Base-by-base conservation (phyloP, 768 basidiomycete genomes). In the Phlebiopsis gigantea region DNA sequence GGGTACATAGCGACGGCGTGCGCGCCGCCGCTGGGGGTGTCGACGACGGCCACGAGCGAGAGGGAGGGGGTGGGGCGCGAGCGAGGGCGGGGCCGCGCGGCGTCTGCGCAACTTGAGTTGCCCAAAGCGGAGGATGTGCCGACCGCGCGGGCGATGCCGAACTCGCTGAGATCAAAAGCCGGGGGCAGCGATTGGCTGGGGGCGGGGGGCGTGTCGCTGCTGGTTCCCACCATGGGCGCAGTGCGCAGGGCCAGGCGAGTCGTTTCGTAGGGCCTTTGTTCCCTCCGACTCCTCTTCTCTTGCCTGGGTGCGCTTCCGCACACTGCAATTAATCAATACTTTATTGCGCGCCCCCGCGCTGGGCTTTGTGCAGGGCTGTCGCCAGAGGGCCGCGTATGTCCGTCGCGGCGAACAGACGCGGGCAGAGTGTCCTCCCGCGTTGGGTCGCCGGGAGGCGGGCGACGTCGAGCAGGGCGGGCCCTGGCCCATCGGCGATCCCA, bases 101-200 rank as follows among this genome's bases (percentile, higher is more conserved):
- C n/a, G 2, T 10, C 44, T 45, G 17, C 50, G 50, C 31, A 51
- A 19, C 5, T 15, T 7, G 50, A 6, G n/a, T 10, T 22, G 34
- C 50, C 31, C 7, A 41, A 51, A 5, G 15, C 19, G 50, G 34
- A 39, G 1, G 50, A 51, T 39, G 31, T 41, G 50, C 34, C 31
- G 31, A 10, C 17, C 34, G 4, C 8, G 24, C 53, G 44, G 53
- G 22, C 17, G 1, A 3, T 54, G 42, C 53, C 53, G 44, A 54
- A 54, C 45, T 53, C 57, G 57, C 57, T 51, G 57, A 53, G 51
- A 58, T 58, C 57, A 28, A 26, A 34, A 30, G 7, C 50, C 57
- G 51, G 51, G 41, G 41, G n/a, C 1, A 12, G 25, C 29, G 41
- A 54, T 44, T 30, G 42, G 42, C n/a, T n/a, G 12, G 44, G 17